Evolutionary conservation across 345 rosid species (phyloP).

Genomic region (Aquilaria sinensis): DNA sequence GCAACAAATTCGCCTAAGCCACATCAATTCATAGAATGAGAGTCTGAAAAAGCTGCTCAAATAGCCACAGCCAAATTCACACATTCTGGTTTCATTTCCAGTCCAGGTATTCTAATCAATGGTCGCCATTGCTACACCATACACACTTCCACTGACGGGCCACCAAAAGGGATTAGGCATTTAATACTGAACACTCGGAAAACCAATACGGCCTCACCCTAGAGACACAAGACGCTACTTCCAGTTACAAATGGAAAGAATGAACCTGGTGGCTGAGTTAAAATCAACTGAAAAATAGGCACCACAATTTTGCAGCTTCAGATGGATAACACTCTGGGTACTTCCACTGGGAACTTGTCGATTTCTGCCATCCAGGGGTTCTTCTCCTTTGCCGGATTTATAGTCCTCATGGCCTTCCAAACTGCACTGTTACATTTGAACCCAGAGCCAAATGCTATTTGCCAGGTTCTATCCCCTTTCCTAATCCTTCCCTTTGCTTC

Average conservation of each 20-base stretch:
- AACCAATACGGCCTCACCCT: too few relatives aligned
- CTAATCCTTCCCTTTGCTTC: slow-evolving; percentile 55
- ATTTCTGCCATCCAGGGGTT: slow-evolving; percentile 52
- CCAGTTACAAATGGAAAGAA: not conserved
- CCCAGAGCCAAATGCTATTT: slow-evolving; percentile 63
- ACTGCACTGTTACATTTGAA: slow-evolving; percentile 59
- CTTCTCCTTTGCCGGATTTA: slow-evolving; percentile 40
- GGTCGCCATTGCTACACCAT: slow-evolving; percentile 1
- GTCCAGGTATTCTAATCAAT: too few relatives aligned
- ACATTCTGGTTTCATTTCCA: too few relatives aligned
- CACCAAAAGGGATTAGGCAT: not conserved
- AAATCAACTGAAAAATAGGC: not conserved
- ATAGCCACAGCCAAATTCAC: too few relatives aligned
- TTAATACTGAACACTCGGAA: not conserved
- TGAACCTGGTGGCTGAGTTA: not conserved
- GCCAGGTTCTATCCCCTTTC: slow-evolving; percentile 48
- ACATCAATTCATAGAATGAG: too few relatives aligned
- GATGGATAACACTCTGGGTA: slow-evolving; percentile 28
- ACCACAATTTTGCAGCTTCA: slow-evolving; percentile 4
- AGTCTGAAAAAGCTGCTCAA: too few relatives aligned
- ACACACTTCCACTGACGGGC: not conserved
- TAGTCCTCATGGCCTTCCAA: slow-evolving; percentile 47
- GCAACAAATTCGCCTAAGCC: too few relatives aligned
- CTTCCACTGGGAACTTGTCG: slow-evolving; percentile 35
- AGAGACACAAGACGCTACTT: too few relatives aligned